A percentile compares a stretch with the other conserved stretches of the same genome.
Evolutionary conservation across 106 monocot species (phyloP).

Genomic region (Dactylorhiza incarnata): DNA sequence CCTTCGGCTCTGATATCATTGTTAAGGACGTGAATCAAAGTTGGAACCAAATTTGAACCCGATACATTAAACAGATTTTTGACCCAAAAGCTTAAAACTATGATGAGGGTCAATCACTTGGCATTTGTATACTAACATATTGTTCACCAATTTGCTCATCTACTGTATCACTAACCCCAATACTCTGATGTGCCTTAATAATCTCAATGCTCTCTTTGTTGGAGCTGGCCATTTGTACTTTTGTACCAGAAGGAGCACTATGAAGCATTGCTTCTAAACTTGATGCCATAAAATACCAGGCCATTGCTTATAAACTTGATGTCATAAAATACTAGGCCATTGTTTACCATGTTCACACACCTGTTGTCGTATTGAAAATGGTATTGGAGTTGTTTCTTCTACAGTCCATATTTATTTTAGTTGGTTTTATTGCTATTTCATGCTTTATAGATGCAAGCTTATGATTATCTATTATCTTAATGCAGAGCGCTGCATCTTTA

Average conservation of each 20-base stretch:
- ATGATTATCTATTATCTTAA: conserved; percentile 7
- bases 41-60: no score
- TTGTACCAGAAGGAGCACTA: not conserved
- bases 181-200: not conserved
- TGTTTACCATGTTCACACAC: not conserved
- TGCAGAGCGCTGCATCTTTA: conserved; percentile 13
- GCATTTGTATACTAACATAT: no score
- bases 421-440: not conserved
- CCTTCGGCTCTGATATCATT: no score
- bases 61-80: no score
- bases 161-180: no score
- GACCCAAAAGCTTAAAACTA: no score
- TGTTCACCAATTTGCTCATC: no score
- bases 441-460: not conserved
- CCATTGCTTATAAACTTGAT: not conserved
- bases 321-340: no score
- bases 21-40: no score
- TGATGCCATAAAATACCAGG: not conserved
- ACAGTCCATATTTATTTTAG: not conserved
- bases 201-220: not conserved
- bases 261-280: not conserved
- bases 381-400: not conserved
- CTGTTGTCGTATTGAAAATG: not conserved
- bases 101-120: no score
- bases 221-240: not conserved